Percentiles rank a stretch among this genome's conserved stretches.
These are phyloP conservation scores for Tillandsia fasciculata DNA, from an alignment of 176 grass and related monocot species.

Conservation along the genomic window DNA sequence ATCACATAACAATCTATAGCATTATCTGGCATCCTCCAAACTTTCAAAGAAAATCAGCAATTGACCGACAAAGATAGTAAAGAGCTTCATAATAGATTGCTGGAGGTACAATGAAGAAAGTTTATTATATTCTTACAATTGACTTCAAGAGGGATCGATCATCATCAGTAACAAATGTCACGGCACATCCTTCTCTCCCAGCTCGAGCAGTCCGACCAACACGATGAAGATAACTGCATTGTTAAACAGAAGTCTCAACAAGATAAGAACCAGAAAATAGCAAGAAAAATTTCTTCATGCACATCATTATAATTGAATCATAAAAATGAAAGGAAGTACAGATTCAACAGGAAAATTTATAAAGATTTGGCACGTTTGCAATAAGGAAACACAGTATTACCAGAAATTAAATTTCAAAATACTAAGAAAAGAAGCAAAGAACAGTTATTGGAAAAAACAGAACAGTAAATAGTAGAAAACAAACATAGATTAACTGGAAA, in stretches of 20 bases:
- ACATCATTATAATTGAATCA: neutral
- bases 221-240: slow-evolving; percentile 81
- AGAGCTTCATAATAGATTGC: no score
- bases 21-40: no score
- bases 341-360: neutral
- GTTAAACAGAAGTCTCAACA: slow-evolving; percentile 9
- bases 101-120: no score
- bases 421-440: neutral
- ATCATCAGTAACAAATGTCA: slow-evolving; percentile 97
- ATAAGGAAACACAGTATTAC: neutral
- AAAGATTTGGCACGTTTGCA: neutral
- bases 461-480: neutral
- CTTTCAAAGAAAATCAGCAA: no score
- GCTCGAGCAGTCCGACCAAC: slow-evolving; percentile 87
- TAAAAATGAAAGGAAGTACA: neutral
- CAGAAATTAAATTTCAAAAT: neutral
- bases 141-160: slow-evolving; percentile 92
- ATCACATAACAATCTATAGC: no score
- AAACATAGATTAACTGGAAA: no score
- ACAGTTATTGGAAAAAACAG: slow-evolving; percentile 1
- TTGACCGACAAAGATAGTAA: no score
- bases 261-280: neutral
- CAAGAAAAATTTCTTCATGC: neutral
- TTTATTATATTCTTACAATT: slow-evolving; percentile 41
- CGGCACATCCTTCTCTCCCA: slow-evolving; percentile 86